These are phyloP conservation scores for Talaromyces sp. DNA, from an alignment of 2,329 filamentous ascomycete species.

Conservation along the genomic window DNA sequence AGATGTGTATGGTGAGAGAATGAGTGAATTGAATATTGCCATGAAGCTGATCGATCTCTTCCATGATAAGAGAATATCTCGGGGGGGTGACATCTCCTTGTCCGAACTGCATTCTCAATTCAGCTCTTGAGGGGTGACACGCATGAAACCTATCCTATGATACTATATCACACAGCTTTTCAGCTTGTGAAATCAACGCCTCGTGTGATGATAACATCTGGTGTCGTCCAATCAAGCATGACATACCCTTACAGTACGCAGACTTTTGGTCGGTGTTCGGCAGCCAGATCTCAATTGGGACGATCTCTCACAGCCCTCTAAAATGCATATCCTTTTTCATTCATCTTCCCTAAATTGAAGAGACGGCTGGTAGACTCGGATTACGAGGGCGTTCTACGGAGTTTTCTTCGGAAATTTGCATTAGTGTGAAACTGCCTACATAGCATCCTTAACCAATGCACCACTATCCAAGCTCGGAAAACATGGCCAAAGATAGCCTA, in stretches of 20 bases:
- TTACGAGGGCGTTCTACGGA: not conserved
- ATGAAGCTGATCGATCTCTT: not conserved
- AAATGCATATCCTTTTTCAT: no score
- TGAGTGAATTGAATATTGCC: not conserved
- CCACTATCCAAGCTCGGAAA: not conserved
- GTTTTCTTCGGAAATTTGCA: not conserved
- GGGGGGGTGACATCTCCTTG: not conserved
- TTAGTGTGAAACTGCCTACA: not conserved
- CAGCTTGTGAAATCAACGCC: not conserved
- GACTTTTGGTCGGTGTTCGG: not conserved
- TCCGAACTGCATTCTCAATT: not conserved
- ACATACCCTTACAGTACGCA: not conserved
- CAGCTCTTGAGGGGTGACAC: not conserved
- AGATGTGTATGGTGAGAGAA: not conserved
- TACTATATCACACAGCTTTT: not conserved
- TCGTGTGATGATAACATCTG: not conserved
- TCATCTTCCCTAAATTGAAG: not conserved
- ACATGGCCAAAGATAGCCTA: not conserved
- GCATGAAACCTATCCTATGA: not conserved
- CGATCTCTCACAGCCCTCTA: not conserved
- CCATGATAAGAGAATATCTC: no score
- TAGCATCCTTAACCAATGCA: not conserved
- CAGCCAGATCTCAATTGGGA: no score
- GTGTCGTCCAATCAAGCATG: not conserved
- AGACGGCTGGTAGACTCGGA: not conserved